Conservation (phyloP, 2,329 filamentous ascomycete genomes). For the Fusarium armeniacum region DNA sequence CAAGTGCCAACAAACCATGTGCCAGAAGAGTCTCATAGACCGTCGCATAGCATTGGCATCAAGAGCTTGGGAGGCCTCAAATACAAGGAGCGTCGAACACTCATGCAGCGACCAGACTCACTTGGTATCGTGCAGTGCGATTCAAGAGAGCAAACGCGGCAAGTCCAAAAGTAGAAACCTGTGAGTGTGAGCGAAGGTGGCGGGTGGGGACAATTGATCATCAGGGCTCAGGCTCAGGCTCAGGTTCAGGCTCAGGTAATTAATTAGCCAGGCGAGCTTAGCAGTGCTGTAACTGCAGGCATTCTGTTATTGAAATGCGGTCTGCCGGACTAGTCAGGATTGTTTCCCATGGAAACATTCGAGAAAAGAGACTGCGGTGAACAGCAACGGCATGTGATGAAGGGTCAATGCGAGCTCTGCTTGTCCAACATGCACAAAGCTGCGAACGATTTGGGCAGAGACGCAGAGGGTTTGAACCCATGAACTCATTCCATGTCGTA, state of each 20-base stretch:
- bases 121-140: constrained; percentile 13
- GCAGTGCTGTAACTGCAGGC: constrained; percentile 30
- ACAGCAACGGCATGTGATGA: constrained; percentile 31
- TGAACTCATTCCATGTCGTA: constrained; percentile 28
- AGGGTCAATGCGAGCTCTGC: constrained; percentile 28
- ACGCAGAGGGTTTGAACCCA: constrained; percentile 17
- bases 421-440: constrained; percentile 25
- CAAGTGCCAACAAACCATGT: neutral
- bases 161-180: constrained; percentile 12
- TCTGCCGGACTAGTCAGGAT: constrained; percentile 32
- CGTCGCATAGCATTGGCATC: constrained; percentile 2
- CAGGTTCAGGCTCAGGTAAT: constrained; percentile 20
- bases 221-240: constrained; percentile 42
- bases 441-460: constrained; percentile 21
- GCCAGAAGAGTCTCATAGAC: constrained; percentile 7
- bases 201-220: constrained; percentile 34
- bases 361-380: constrained; percentile 39
- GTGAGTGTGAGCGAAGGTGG: constrained; percentile 21
- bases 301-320: constrained; percentile 27
- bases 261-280: constrained; percentile 26
- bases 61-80: constrained; percentile 12
- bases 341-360: constrained; percentile 32
- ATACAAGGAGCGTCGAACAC: constrained; percentile 3
- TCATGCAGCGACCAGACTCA: constrained; percentile 25
- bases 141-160: constrained; percentile 9